Base-by-base conservation (phyloP, 805 yeast species). In the Candida pseudofarinosa region DNA sequence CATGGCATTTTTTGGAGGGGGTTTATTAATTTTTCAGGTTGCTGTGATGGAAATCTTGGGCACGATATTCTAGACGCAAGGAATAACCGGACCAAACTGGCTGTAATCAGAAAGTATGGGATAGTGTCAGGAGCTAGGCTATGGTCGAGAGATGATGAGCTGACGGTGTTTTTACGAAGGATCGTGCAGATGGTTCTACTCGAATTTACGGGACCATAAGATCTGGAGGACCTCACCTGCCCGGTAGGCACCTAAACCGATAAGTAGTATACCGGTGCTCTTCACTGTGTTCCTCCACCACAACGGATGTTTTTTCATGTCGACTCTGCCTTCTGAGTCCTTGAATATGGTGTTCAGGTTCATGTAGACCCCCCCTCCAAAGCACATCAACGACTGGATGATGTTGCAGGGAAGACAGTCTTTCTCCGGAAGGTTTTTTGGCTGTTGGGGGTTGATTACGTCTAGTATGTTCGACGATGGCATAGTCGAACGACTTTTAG, bases 251-350 rank as follows among this genome's bases (percentile, higher is more conserved):
- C 71, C 73, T 23, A 70, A 53, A 1, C 64, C 73, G 31, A 69
- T 44, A 16, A 69, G 52, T 6, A 59, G 55, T 2, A 65, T 46
- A 1, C 74, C 75, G 1, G 52, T 41, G 0, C 61, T 62, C 18
- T 61, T 58, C 1, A 70, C 59, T 2, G 64, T 50, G 31, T 58
- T 56, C 42, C 62, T 70, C 67, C 73, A 70, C 69, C 72, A 62
- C 13, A 58, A 19, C 1, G 75, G 75, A 43, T 70, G 58, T 47
- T 65, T 69, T 10, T 42, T 46, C 7, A 54, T 16, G 44, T 68
- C 68, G 7, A 69, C 53, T 26, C 51, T 52, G 10, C 69, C 69
- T n/a, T 56, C 48, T 28, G 47, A 33, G 40, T 59, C 71, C 33
- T 52, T 55, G 51, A 69, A 69, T 7, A 64, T 59, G 31, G 47